These are phyloP conservation scores for Colletotrichum sp. DNA, from an alignment of 2,329 filamentous ascomycete species.

Conservation along the genomic window DNA sequence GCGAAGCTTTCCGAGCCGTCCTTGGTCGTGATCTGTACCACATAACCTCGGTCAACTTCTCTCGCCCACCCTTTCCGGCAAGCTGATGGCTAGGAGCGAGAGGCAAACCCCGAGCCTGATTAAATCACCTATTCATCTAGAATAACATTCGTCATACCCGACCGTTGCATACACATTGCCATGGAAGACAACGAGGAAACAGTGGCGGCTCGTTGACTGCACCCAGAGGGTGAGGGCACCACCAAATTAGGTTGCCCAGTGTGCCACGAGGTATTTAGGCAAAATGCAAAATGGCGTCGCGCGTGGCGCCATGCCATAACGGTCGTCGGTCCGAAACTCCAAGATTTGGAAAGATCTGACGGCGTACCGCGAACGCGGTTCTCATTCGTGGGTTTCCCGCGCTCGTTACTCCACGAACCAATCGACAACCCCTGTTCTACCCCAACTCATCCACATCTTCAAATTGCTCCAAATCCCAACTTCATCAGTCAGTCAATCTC, in stretches of 20 bases:
- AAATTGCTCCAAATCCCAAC: not conserved
- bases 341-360: conserved; percentile 17
- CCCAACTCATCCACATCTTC: conserved; percentile 18
- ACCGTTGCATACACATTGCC: not conserved
- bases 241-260: conserved; percentile 10
- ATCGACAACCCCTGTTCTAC: conserved; percentile 15
- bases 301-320: conserved; percentile 21
- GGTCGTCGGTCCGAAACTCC: conserved; percentile 22
- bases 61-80: not conserved
- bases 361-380: not conserved
- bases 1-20: not conserved
- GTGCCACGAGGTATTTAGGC: conserved; percentile 20
- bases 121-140: not conserved
- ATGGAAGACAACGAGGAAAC: not conserved
- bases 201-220: not conserved
- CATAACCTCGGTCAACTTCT: not conserved
- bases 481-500: not conserved
- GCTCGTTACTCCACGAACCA: conserved; percentile 9
- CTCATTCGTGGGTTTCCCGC: conserved; percentile 14
- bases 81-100: not conserved
- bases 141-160: not conserved
- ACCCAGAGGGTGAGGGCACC: not conserved
- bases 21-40: not conserved
- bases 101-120: not conserved
- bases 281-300: conserved; percentile 13